Evolutionary conservation across 176 grass and related monocot genomes (phyloP).

Genomic region (Olyra latifolia): DNA sequence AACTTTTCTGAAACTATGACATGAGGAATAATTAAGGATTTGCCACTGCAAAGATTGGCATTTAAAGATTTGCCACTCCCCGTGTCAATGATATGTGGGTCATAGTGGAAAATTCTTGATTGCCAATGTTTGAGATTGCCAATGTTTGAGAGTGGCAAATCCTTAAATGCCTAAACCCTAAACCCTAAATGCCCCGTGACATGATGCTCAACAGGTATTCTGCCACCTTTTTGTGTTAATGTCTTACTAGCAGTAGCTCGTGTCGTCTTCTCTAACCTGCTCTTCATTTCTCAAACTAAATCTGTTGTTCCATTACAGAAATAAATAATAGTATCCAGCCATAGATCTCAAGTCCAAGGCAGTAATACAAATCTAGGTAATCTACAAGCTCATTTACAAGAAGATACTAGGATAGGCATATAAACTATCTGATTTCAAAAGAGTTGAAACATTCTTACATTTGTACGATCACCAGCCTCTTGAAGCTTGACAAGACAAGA

Average conservation of each 20-base stretch:
- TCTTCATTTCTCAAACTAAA: not conserved
- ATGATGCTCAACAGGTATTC: not conserved
- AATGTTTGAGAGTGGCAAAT: too few species aligned
- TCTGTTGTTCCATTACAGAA: not conserved
- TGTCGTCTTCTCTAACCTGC: not conserved
- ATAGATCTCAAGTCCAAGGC: not conserved
- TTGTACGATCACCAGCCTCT: constrained; percentile 62
- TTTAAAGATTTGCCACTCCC: too few species aligned
- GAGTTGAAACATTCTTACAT: constrained; percentile 55
- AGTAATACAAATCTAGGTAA: not conserved
- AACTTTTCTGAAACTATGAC: not conserved
- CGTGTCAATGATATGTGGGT: too few species aligned
- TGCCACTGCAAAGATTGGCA: too few species aligned
- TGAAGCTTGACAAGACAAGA: constrained; percentile 72
- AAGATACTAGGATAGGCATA: not conserved
- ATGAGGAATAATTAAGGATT: too few species aligned
- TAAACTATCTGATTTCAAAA: not conserved
- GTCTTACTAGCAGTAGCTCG: not conserved
- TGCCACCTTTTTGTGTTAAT: not conserved
- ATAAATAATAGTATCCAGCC: not conserved
- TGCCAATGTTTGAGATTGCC: too few species aligned
- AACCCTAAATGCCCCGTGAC: too few species aligned
- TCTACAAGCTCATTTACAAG: constrained; percentile 4
- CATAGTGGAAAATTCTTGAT: too few species aligned
- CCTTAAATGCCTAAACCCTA: too few species aligned